A percentile compares a stretch with the other conserved stretches of the same genome.
These are phyloP conservation scores for Colletotrichum spaethianum DNA, from an alignment of 2,329 filamentous ascomycete species.

Conservation along the genomic window DNA sequence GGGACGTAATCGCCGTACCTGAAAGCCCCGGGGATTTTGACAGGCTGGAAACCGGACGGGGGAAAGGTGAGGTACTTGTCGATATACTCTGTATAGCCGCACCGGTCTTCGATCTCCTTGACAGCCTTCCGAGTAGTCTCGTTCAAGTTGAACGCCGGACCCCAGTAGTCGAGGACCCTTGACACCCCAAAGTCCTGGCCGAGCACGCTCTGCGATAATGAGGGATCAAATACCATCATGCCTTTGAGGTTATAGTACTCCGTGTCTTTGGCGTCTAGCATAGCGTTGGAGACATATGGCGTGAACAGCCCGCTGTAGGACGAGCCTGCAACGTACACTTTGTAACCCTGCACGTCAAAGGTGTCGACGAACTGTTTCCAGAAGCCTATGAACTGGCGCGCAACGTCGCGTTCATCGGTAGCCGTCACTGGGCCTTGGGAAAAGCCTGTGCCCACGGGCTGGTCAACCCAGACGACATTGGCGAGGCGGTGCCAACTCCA, in stretches of 20 bases:
- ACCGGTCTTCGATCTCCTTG: conserved; percentile 65
- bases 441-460: conserved; percentile 78
- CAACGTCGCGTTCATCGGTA: conserved; percentile 77
- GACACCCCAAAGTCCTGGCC: conserved; percentile 64
- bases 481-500: conserved; percentile 83
- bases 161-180: conserved; percentile 73
- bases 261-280: conserved; percentile 77
- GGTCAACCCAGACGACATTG: conserved; percentile 83
- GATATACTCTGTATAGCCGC: conserved; percentile 74
- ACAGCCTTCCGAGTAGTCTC: conserved; percentile 68
- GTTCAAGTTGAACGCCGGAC: conserved; percentile 73
- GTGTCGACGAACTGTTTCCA: conserved; percentile 83
- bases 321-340: conserved; percentile 82
- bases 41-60: conserved; percentile 72
- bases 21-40: conserved; percentile 57
- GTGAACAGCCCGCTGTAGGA: conserved; percentile 78
- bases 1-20: conserved; percentile 50
- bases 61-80: conserved; percentile 77
- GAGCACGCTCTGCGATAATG: conserved; percentile 66
- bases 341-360: conserved; percentile 75
- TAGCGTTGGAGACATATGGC: conserved; percentile 80
- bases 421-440: conserved; percentile 75
- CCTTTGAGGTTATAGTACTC: conserved; percentile 77
- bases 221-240: conserved; percentile 81
- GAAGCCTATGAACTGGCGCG: conserved; percentile 81